Evolutionary conservation across 2,329 filamentous ascomycete genomes (phyloP).

Genomic region (Alternaria novae-zelandiae): DNA sequence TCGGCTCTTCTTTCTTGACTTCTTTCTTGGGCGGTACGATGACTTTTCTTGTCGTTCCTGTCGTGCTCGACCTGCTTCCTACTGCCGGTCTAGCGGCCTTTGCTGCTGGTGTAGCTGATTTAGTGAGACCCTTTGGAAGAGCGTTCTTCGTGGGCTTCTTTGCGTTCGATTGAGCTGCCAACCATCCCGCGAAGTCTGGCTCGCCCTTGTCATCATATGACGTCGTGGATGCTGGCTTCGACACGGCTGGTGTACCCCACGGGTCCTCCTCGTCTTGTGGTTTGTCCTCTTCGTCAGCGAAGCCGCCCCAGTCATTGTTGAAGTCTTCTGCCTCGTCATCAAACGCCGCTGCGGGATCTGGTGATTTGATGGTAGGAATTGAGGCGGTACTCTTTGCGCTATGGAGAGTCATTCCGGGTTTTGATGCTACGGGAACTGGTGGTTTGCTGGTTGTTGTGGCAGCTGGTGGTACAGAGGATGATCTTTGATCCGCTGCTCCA

Average conservation of each 20-base stretch:
- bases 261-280: conserved; percentile 61
- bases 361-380: conserved; percentile 37
- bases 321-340: conserved; percentile 63
- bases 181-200: conserved; percentile 94
- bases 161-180: conserved; percentile 81
- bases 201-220: conserved; percentile 84
- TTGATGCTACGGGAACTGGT: conserved; percentile 54
- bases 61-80: conserved; percentile 37
- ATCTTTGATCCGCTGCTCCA: conserved; percentile 53
- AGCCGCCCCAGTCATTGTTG: conserved; percentile 75
- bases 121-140: conserved; percentile 82
- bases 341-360: conserved; percentile 59
- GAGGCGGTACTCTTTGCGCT: conserved; percentile 33
- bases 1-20: conserved; percentile 41
- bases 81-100: conserved; percentile 44
- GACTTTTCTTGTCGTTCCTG: conserved; percentile 39
- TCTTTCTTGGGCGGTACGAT: conserved; percentile 39
- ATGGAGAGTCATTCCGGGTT: conserved; percentile 39
- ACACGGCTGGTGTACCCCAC: conserved; percentile 55
- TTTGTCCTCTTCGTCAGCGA: conserved; percentile 62
- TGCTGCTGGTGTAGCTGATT: conserved; percentile 53
- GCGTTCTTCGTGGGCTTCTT: conserved; percentile 70
- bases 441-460: conserved; percentile 56
- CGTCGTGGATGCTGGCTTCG: conserved; percentile 47
- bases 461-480: conserved; percentile 57